These are phyloP conservation scores for Coemansia guatemalensis DNA, from an alignment of 192 early-diverging fungal genomes.

Conservation along the genomic window DNA sequence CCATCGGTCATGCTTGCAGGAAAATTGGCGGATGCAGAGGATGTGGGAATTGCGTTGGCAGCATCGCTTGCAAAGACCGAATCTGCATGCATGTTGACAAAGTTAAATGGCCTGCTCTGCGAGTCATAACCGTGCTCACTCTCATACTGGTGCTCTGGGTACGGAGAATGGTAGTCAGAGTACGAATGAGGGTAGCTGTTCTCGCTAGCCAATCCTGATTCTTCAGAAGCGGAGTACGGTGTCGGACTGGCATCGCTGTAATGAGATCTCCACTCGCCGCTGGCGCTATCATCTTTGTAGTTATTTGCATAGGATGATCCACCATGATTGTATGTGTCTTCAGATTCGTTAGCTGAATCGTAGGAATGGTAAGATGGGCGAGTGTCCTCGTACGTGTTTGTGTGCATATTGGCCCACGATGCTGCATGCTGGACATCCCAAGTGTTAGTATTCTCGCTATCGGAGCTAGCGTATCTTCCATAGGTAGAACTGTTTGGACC, in stretches of 20 bases:
- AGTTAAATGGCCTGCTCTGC: slow-evolving; percentile 34
- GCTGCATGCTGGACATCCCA: slow-evolving; percentile 18
- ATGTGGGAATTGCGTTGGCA: slow-evolving; percentile 4
- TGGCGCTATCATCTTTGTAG: slow-evolving; percentile 10
- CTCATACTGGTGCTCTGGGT: slow-evolving; percentile 1
- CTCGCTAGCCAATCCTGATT: slow-evolving; percentile 11
- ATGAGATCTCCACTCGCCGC: slow-evolving; percentile 26
- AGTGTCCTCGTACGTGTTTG: slow-evolving; percentile 6
- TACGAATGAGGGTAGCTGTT: slow-evolving; percentile 18
- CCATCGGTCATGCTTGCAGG: not conserved
- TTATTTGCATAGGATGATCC: slow-evolving; percentile 7
- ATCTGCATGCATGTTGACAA: slow-evolving; percentile 41
- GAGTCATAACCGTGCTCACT: slow-evolving; percentile 9
- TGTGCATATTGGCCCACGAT: slow-evolving; percentile 13
- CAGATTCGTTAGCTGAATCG: slow-evolving; percentile 10
- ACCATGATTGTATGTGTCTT: slow-evolving; percentile 4
- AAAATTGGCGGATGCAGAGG: not conserved
- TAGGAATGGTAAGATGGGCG: slow-evolving; percentile 23
- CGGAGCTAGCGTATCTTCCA: slow-evolving; percentile 7
- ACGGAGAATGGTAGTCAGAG: no score
- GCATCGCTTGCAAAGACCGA: slow-evolving; percentile 41
- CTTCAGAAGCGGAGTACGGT: slow-evolving; percentile 21
- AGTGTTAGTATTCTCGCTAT: slow-evolving; percentile 6
- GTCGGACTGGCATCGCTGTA: slow-evolving; percentile 32
- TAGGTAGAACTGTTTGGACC: slow-evolving; percentile 1